phyloP scores from a whole-genome alignment of 2,329 filamentous ascomycete genomes.

The Phyllosticta citrichinensis region DNA sequence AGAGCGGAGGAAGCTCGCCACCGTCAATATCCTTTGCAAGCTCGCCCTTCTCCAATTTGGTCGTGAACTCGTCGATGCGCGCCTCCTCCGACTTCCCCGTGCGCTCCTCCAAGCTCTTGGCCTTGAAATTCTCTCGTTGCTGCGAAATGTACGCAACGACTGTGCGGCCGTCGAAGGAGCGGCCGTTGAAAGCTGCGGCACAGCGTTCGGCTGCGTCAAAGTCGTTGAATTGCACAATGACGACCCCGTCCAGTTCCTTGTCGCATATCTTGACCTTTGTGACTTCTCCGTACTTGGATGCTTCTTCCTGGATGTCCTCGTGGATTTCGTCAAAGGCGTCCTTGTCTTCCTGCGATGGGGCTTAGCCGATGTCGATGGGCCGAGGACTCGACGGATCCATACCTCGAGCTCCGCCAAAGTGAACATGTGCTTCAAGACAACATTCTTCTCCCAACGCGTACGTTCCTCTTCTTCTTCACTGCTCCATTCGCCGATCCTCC shows the following conservation, averaged over 20 bases:
- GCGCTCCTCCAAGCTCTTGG: constrained; percentile 44
- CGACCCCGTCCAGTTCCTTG: constrained; percentile 71
- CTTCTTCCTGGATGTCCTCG: constrained; percentile 76
- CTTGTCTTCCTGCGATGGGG: not conserved
- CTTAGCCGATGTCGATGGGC: not conserved
- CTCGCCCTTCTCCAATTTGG: constrained; percentile 30
- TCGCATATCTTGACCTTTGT: constrained; percentile 91
- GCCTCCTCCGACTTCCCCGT: constrained; percentile 27
- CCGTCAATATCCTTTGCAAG: constrained; percentile 1
- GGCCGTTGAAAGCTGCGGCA: constrained; percentile 61
- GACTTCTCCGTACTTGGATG: constrained; percentile 72
- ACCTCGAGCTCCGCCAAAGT: constrained; percentile 43
- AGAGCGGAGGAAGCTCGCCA: not conserved
- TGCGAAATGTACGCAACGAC: constrained; percentile 63
- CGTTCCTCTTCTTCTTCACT: constrained; percentile 59
- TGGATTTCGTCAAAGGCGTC: constrained; percentile 1
- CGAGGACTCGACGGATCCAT: not conserved
- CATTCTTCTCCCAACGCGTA: constrained; percentile 62
- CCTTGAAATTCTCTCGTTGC: constrained; percentile 63
- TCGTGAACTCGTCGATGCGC: constrained; percentile 40
- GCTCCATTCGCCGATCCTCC: constrained; percentile 88
- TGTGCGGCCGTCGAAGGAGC: constrained; percentile 63
- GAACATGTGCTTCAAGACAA: constrained; percentile 90
- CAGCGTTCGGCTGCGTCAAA: constrained; percentile 62
- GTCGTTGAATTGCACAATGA: constrained; percentile 72